These are phyloP conservation scores for Diaporthe sp. DNA, from an alignment of 2,329 filamentous ascomycete species.

Conservation along the genomic window DNA sequence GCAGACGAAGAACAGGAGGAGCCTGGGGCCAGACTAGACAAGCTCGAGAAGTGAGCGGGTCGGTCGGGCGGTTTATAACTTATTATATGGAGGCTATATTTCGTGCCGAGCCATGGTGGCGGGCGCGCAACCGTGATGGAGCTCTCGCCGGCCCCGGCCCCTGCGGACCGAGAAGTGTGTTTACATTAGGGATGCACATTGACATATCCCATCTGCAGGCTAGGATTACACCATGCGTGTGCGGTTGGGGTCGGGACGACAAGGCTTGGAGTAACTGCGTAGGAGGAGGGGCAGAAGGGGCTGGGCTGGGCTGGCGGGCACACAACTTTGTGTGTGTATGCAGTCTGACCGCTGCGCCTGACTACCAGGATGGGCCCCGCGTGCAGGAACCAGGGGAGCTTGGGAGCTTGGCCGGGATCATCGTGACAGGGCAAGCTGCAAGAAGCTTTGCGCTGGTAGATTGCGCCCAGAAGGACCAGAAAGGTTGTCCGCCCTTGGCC, in stretches of 20 bases:
- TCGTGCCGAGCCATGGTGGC: slow-evolving; percentile 28
- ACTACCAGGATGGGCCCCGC: slow-evolving; percentile 17
- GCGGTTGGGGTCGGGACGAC: neutral
- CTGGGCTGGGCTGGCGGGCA: neutral
- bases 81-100: slow-evolving; percentile 16
- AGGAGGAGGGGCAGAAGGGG: neutral
- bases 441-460: slow-evolving; percentile 23
- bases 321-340: neutral
- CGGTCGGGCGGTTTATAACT: slow-evolving; percentile 6
- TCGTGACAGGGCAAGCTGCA: neutral
- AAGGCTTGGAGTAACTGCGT: neutral
- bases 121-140: slow-evolving; percentile 14
- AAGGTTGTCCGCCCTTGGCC: slow-evolving; percentile 9
- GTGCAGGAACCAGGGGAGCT: slow-evolving; percentile 13
- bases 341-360: slow-evolving; percentile 31
- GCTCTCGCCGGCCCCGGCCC: slow-evolving; percentile 16
- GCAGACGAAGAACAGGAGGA: slow-evolving; percentile 16
- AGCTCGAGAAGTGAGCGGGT: slow-evolving; percentile 21
- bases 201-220: slow-evolving; percentile 16
- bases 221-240: neutral
- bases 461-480: neutral
- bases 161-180: slow-evolving; percentile 26
- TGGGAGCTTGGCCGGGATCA: slow-evolving; percentile 24
- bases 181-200: slow-evolving; percentile 28
- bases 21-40: slow-evolving; percentile 19